Conservation (phyloP, 2,329 filamentous ascomycete genomes). For the Cordyceps militaris region DNA sequence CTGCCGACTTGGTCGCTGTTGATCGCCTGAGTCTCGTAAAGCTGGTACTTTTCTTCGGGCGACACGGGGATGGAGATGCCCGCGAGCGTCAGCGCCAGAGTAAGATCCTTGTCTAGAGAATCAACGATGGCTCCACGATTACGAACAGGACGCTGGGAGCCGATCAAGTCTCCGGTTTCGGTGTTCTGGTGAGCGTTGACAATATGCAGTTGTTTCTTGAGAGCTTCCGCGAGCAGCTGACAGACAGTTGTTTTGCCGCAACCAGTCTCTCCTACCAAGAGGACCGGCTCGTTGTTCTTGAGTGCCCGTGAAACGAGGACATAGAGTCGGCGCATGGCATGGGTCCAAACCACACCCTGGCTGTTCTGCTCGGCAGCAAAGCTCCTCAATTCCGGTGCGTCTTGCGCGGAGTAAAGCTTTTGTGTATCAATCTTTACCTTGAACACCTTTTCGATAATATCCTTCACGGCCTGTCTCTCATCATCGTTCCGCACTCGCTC, state of each 20-base stretch:
- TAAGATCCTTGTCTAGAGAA: slow-evolving; percentile 56
- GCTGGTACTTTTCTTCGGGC: slow-evolving; percentile 49
- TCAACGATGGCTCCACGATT: slow-evolving; percentile 71
- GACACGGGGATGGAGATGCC: slow-evolving; percentile 33
- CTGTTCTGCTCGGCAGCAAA: slow-evolving; percentile 40
- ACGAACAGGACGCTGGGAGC: slow-evolving; percentile 83
- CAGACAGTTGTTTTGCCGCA: slow-evolving; percentile 97
- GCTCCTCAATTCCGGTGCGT: slow-evolving; percentile 48
- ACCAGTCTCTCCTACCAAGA: slow-evolving; percentile 93
- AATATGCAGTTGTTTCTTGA: slow-evolving; percentile 70
- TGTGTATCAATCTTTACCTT: slow-evolving; percentile 73
- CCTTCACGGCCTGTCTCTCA: slow-evolving; percentile 77
- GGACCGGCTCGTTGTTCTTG: slow-evolving; percentile 83
- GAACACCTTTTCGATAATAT: slow-evolving; percentile 84
- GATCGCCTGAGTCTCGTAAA: slow-evolving; percentile 44
- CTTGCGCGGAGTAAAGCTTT: slow-evolving; percentile 59
- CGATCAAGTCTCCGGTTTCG: slow-evolving; percentile 94
- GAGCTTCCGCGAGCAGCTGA: slow-evolving; percentile 79
- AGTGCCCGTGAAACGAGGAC: slow-evolving; percentile 82
- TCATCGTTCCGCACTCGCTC: slow-evolving; percentile 90
- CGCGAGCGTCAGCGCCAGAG: slow-evolving; percentile 35
- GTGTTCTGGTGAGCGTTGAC: slow-evolving; percentile 98
- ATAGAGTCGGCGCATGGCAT: slow-evolving; percentile 86
- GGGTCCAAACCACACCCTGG: slow-evolving; percentile 82
- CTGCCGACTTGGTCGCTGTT: slow-evolving; percentile 41